These are phyloP conservation scores for Chlorella variabilis DNA, from an alignment of 163 green algal genomes.

Conservation along the genomic window DNA sequence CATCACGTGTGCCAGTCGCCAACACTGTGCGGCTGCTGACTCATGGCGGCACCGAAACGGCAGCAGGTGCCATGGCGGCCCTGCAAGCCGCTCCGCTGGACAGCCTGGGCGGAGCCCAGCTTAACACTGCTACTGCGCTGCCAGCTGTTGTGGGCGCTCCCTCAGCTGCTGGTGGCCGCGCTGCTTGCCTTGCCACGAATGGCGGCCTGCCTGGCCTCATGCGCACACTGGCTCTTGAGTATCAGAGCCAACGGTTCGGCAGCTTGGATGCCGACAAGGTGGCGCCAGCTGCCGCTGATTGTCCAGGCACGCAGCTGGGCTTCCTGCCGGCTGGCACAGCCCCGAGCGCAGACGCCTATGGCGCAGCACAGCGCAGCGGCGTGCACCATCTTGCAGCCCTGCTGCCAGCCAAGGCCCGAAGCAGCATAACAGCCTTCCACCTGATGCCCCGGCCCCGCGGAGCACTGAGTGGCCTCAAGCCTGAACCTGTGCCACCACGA, in stretches of 20 bases:
- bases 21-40: not conserved
- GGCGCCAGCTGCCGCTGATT: not conserved
- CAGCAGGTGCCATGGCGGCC: conserved; percentile 1
- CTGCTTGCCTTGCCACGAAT: not conserved
- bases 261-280: conserved; percentile 21
- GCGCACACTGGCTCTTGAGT: conserved; percentile 33
- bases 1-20: not conserved
- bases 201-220: conserved; percentile 36
- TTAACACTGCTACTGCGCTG: conserved; percentile 4
- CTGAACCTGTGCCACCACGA: not conserved
- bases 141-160: not conserved
- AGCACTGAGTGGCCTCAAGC: conserved; percentile 39
- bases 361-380: not conserved
- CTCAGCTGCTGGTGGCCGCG: too few species aligned
- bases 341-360: not conserved
- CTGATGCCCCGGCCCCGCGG: conserved; percentile 45
- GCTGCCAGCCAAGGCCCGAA: not conserved
- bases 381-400: conserved; percentile 21
- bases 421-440: conserved; percentile 37
- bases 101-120: not conserved
- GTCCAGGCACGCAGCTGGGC: not conserved
- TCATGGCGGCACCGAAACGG: not conserved
- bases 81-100: conserved; percentile 19
- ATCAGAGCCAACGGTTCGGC: conserved; percentile 18
- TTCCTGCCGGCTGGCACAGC: not conserved